Percentiles rank a stretch among this genome's conserved stretches.
Conservation (phyloP, 352 stramenopile genomes). For the Globisporangium heterothallicum region DNA sequence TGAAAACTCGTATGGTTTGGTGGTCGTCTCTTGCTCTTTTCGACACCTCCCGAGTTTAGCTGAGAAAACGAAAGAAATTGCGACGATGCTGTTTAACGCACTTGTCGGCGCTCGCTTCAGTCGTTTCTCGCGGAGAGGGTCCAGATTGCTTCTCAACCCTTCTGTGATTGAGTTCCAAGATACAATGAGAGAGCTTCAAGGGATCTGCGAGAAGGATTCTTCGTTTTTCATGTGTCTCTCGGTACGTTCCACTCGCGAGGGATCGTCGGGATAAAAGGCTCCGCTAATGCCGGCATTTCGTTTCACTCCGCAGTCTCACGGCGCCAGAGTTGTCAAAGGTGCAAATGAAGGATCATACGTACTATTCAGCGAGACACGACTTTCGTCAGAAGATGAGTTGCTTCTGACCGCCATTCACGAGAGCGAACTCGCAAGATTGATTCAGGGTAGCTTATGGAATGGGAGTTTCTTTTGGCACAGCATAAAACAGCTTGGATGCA, state of each 20-base stretch:
- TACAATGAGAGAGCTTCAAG: conserved; percentile 55
- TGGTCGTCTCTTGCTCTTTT: conserved; percentile 50
- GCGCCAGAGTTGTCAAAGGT: conserved; percentile 47
- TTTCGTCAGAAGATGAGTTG: conserved; percentile 70
- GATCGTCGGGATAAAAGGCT: not conserved
- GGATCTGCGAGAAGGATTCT: conserved; percentile 30
- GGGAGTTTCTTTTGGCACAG: not conserved
- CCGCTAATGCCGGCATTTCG: not conserved
- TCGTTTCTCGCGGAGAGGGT: conserved; percentile 40
- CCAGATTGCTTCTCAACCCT: conserved; percentile 68
- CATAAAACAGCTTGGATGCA: not conserved
- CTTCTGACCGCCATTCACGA: conserved; percentile 61
- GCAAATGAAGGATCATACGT: conserved; percentile 62
- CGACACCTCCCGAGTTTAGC: conserved; percentile 46
- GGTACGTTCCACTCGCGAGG: conserved; percentile 20
- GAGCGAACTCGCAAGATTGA: conserved; percentile 46
- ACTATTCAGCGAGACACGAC: conserved; percentile 57
- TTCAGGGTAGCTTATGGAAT: conserved; percentile 36
- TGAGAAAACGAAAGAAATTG: conserved; percentile 53
- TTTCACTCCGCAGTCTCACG: conserved; percentile 45
- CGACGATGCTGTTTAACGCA: conserved; percentile 42
- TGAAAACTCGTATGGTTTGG: conserved; percentile 32
- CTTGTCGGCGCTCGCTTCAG: conserved; percentile 49
- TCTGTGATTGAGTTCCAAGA: conserved; percentile 80
- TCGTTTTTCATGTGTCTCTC: conserved; percentile 64